phyloP scores from a whole-genome alignment of 2,329 filamentous ascomycete genomes.

The Fusarium sp. region DNA sequence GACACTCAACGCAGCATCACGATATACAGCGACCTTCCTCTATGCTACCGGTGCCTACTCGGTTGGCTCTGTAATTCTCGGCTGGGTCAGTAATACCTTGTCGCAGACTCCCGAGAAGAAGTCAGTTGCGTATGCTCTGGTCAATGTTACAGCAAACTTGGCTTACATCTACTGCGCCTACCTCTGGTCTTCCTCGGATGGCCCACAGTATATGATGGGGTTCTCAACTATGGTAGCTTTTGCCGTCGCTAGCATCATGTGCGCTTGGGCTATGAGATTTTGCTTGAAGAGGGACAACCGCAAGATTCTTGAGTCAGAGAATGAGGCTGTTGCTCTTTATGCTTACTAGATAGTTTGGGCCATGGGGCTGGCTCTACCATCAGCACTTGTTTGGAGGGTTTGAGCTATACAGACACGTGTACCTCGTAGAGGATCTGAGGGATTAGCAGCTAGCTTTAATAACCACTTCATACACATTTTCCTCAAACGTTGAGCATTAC shows the following conservation, averaged over 20 bases:
- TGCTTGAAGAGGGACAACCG: constrained; percentile 38
- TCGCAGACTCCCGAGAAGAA: constrained; percentile 63
- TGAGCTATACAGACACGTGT: background rate
- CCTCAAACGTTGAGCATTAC: background rate
- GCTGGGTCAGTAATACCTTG: constrained; percentile 59
- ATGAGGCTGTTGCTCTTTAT: constrained; percentile 18
- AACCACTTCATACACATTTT: background rate
- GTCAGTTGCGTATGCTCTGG: constrained; percentile 60
- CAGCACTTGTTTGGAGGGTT: background rate
- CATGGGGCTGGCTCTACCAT: background rate
- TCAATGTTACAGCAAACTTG: constrained; percentile 58
- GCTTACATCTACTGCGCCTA: constrained; percentile 64
- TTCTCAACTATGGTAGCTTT: constrained; percentile 27
- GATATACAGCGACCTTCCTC: constrained; percentile 57
- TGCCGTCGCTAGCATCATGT: constrained; percentile 32
- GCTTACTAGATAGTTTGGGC: constrained; percentile 6
- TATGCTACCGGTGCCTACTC: constrained; percentile 58
- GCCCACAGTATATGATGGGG: constrained; percentile 15
- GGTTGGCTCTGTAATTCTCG: constrained; percentile 60
- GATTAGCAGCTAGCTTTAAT: background rate
- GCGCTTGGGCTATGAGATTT: constrained; percentile 39
- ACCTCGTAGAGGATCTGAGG: background rate
- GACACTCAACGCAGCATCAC: constrained; percentile 53
- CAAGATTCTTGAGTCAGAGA: constrained; percentile 24
- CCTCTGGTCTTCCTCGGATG: constrained; percentile 55